Evolutionary conservation across 164 flowering plant genomes (phyloP), one percentile per base, ranked within the genome.

Genomic region (Berberis vulgaris): DNA sequence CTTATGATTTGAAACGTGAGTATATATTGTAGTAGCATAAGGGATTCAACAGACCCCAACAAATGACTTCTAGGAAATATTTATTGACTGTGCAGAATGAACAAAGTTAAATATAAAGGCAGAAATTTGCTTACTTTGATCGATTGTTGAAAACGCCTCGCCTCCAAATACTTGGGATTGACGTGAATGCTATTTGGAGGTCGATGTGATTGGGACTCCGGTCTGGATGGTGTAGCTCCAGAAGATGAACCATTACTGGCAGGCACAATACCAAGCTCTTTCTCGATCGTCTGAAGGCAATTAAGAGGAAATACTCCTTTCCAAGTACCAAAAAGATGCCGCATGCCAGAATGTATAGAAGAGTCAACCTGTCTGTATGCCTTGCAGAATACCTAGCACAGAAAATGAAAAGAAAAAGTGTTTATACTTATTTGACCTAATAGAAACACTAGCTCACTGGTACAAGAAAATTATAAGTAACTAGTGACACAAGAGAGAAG

Each of bases 251-350:
- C 83, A 77, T 82, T 88, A 8, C 58, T 72, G 6, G 78, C 63
- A 41, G 87, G 50, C 38, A 75, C 7, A 64, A 94, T 82, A 43
- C 88, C 88, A 73, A 95, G 92, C 77, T 95, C 94, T 72, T 81
- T 85, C 73, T 86, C 99, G 62, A 95, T 95, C 49, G 71, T 61
- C 78, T 91, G 97, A 71, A 95, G 97, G 60, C 84, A 13, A 52
- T 81, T 83, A 59, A 73, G 77, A 67, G 95, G 96, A 61, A 95
- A 95, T 11, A 95, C 94, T 65, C 89, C 90, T 75, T 81, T 89
- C 99, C 99, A 95, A 38, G 99, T 95, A 65, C 91, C 91, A 82
- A 95, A 95, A 78, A 95, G 97, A 86, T 89, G 99, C 61, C 88
- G 75, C 97, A 95, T 89, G 56, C 89, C 82, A 62, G 78, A 39